Base-by-base conservation (phyloP, 2,329 filamentous ascomycete genomes). In the Neopestalotiopsis rosae region DNA sequence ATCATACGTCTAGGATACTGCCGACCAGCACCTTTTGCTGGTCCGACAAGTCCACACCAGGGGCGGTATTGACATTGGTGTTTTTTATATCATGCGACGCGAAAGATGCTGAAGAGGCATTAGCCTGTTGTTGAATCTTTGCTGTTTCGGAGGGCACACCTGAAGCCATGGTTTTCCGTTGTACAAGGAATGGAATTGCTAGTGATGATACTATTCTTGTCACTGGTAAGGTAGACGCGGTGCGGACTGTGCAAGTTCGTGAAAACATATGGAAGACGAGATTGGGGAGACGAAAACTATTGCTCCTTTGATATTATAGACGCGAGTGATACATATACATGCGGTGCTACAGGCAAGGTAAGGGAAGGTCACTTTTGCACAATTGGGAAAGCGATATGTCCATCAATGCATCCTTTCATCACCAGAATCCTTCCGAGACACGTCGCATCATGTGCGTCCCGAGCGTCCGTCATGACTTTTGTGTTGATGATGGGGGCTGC, bases 21-120 rank as follows among this genome's bases (percentile, higher is more conserved):
- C 86, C 86, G 13, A 90, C 85, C 40, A 90, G 69, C 0, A 88
- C 82, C 69, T 85, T 85, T 74, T 91, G 87, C 24, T 83, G 75
- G 0, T 80, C 72, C 20, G 81, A 82, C 14, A 90, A 81, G 0
- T 82, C 77, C 14, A 90, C 83, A 13, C 87, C 87, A 0, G 84
- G 72, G 0, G 81, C 83, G 10, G 85, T 85, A 61, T 85, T 82
- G 74, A 91, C 82, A 74, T 84, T 79, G n/a, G 82, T 87, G 76
- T 84, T 88, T 73, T 87, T 85, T 71, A 90, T 86, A 1, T 75
- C 76, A 38, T 79, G 71, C 0, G 78, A 78, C 32, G 71, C 74
- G 64, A 78, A 77, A 0, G 73, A 70, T 14, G 75, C 67, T 3
- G 67, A 61, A 24, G 68, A 56, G 34, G 68, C 64, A 7, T 69